phyloP scores from a whole-genome alignment of 1,284 basidiomycete genomes.

The Microbotryum silenes-acaulis region DNA sequence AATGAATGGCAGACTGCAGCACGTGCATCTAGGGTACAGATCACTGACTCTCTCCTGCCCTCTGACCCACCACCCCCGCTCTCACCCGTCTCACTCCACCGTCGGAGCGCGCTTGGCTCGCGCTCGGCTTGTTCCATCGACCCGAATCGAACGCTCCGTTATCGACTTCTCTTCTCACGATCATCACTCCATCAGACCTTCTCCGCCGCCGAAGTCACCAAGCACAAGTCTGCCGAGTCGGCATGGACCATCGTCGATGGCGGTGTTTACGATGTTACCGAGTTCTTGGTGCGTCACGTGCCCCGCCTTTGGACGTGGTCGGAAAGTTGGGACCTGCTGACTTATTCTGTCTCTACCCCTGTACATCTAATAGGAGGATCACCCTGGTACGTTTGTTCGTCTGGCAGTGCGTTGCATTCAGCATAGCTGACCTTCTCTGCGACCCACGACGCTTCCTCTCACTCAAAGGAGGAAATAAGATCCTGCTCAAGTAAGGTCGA shows the following conservation, averaged over 20 bases:
- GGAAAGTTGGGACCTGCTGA: not conserved
- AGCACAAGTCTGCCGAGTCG: constrained; percentile 44
- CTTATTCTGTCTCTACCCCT: not conserved
- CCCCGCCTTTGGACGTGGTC: not conserved
- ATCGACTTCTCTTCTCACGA: not conserved
- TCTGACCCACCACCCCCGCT: not conserved
- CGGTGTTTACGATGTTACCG: constrained; percentile 53
- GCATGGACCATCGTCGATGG: constrained; percentile 58
- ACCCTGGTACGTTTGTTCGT: constrained; percentile 5
- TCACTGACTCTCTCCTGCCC: too few relatives aligned
- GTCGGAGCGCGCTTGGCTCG: not conserved
- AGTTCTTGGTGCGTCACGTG: constrained; percentile 44
- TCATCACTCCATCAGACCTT: constrained; percentile 42
- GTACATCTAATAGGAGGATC: constrained; percentile 3
- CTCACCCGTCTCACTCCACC: not conserved
- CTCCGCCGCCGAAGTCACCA: constrained; percentile 44
- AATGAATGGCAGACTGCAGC: too few relatives aligned
- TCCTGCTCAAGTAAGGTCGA: constrained; percentile 18
- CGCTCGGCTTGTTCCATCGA: too few relatives aligned
- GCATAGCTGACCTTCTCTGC: too few relatives aligned
- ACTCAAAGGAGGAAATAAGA: constrained; percentile 22
- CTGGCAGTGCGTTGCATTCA: not conserved
- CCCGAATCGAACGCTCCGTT: not conserved
- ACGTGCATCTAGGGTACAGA: too few relatives aligned
- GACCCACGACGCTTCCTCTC: not conserved